Conservation (phyloP, 1,139 yeast genomes). For the Saccharomycopsis phalli region DNA sequence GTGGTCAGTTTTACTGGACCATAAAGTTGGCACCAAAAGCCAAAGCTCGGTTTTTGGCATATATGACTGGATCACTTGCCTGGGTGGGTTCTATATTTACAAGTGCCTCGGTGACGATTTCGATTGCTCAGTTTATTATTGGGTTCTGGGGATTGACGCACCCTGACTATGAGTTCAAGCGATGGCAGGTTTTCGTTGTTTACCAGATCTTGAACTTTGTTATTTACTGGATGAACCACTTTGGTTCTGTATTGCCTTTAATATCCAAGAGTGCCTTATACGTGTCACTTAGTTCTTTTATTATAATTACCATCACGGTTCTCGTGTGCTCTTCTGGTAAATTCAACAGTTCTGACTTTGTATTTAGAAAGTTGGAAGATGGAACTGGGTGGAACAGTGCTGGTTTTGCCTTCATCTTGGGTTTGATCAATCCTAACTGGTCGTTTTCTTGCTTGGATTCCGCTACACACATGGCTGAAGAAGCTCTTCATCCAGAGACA, state of each 20-base stretch:
- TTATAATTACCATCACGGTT: constrained; percentile 47
- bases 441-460: constrained; percentile 61
- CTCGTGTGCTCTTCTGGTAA: constrained; percentile 47
- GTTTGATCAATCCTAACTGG: constrained; percentile 63
- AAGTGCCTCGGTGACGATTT: constrained; percentile 49
- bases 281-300: constrained; percentile 44
- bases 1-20: constrained; percentile 64
- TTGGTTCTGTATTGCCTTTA: constrained; percentile 47
- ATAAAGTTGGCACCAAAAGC: constrained; percentile 44
- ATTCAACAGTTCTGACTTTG: constrained; percentile 49
- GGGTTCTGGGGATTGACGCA: constrained; percentile 45
- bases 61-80: constrained; percentile 48
- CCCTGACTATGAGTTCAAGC: constrained; percentile 36
- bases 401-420: constrained; percentile 57
- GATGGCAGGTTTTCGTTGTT: constrained; percentile 53
- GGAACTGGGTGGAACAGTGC: constrained; percentile 57
- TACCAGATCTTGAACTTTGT: constrained; percentile 38
- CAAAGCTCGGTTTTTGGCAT: constrained; percentile 43
- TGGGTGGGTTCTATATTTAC: constrained; percentile 56
- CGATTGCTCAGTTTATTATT: constrained; percentile 43
- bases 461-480: constrained; percentile 67
- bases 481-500: constrained; percentile 47
- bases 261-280: constrained; percentile 47
- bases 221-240: constrained; percentile 45
- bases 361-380: constrained; percentile 51